A percentile compares a stretch with the other conserved stretches of the same genome.
Evolutionary conservation across 768 basidiomycete species (phyloP).

Genomic region (Paxillus ammoniavirescens): DNA sequence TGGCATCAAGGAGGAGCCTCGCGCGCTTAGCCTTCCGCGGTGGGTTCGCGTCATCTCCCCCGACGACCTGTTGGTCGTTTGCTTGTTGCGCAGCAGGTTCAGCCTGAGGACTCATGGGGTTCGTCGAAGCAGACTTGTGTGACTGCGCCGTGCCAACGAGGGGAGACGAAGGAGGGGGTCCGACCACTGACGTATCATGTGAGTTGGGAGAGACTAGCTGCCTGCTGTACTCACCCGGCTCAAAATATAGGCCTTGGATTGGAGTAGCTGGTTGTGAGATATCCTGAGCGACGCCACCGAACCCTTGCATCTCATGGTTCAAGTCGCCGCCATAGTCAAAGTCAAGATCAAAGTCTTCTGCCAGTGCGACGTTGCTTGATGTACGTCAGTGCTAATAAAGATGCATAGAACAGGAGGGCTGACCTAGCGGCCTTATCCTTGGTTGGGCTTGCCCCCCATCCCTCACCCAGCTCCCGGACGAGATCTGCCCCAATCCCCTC

Average conservation of each 20-base stretch:
- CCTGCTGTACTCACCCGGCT: conserved; percentile 7
- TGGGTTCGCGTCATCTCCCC: conserved; percentile 1
- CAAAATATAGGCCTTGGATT: neutral
- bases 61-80: neutral
- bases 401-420: neutral
- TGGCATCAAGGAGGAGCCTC: conserved; percentile 61
- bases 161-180: conserved; percentile 1
- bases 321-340: conserved; percentile 16
- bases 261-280: neutral
- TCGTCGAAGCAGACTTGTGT: neutral
- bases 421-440: conserved; percentile 16
- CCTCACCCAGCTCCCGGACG: conserved; percentile 70
- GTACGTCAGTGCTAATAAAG: conserved; percentile 9
- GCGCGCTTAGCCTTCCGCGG: conserved; percentile 47
- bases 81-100: neutral
- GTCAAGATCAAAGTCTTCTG: conserved; percentile 18
- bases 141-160: conserved; percentile 4
- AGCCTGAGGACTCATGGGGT: neutral
- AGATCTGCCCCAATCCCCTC: conserved; percentile 71
- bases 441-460: conserved; percentile 46
- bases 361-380: conserved; percentile 12
- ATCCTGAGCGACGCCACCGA: conserved; percentile 1
- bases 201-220: neutral
- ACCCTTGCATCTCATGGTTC: conserved; percentile 23
- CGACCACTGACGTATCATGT: conserved; percentile 1